These are phyloP conservation scores for Psilocybe subaeruginosa DNA, from an alignment of 768 basidiomycete species.

Conservation along the genomic window DNA sequence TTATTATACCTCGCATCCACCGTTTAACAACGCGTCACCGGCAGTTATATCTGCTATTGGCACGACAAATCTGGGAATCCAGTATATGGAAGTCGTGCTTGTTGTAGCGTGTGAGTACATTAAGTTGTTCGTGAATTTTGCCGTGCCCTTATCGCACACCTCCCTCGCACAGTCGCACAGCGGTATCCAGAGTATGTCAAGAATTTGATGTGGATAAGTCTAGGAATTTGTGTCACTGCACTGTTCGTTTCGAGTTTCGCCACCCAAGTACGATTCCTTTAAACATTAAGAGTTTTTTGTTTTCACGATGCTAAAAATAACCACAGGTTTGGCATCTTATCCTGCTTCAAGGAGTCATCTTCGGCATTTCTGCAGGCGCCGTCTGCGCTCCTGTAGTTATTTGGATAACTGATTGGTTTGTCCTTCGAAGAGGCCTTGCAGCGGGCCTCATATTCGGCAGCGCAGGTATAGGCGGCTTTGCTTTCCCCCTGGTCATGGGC, in stretches of 20 bases:
- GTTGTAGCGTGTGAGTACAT: not conserved
- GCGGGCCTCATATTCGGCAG: conserved; percentile 13
- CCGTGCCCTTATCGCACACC: not conserved
- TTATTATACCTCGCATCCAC: conserved; percentile 1
- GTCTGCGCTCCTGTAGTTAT: conserved; percentile 9
- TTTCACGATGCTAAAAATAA: no score
- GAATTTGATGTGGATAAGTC: not conserved
- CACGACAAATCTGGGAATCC: not conserved
- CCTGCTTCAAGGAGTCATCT: conserved; percentile 11
- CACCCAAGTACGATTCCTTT: not conserved
- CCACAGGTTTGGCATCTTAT: conserved; percentile 12
- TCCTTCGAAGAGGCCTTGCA: conserved; percentile 9
- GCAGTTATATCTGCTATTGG: not conserved
- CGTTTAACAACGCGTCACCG: not conserved
- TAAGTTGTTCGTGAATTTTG: not conserved
- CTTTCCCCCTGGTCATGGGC: conserved; percentile 12
- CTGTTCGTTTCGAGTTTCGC: conserved; percentile 7
- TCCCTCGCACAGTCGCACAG: not conserved
- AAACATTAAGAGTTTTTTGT: no score
- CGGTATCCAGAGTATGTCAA: conserved; percentile 9
- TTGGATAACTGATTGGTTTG: conserved; percentile 15
- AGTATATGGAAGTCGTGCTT: conserved; percentile 1
- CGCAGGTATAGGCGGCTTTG: conserved; percentile 10
- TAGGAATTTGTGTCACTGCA: not conserved
- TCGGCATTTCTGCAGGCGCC: conserved; percentile 8